A percentile compares a stretch with the other conserved stretches of the same genome.
Evolutionary conservation across 2,329 filamentous ascomycete species (phyloP).

Genomic region (Gnomoniopsis smithogilvyi): DNA sequence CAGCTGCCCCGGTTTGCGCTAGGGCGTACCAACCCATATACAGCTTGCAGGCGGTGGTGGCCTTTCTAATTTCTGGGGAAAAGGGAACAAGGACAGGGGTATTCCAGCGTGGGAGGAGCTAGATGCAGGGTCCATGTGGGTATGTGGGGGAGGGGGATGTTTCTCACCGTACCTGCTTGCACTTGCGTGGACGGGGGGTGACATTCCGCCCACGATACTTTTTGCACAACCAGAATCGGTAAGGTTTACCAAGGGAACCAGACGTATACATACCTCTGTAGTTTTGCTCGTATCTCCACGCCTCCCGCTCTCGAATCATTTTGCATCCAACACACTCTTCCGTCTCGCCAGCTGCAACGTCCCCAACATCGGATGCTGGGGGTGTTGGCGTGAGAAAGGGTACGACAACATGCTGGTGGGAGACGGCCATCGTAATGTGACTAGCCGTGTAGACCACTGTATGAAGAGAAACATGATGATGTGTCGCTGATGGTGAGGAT

Average conservation of each 20-base stretch:
- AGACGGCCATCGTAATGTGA: not conserved
- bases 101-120: not conserved
- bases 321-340: slow-evolving; percentile 12
- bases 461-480: not conserved
- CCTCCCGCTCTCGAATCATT: slow-evolving; percentile 9
- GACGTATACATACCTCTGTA: not conserved
- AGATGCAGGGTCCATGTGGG: no score
- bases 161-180: no score
- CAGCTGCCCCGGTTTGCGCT: no score
- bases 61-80: no score
- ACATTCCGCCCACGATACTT: not conserved
- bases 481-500: not conserved
- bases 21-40: no score
- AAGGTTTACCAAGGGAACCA: not conserved
- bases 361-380: slow-evolving; percentile 8
- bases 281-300: slow-evolving; percentile 8
- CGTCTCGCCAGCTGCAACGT: not conserved
- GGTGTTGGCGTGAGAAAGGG: slow-evolving; percentile 12
- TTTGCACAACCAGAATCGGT: not conserved
- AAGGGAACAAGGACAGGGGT: not conserved
- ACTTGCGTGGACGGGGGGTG: no score
- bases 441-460: not conserved
- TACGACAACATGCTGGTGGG: not conserved
- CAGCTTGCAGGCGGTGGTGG: no score
- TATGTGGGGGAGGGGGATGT: no score